phyloP scores from a whole-genome alignment of 169 alveolate genomes.

The Eimeria nieschulzi region DNA sequence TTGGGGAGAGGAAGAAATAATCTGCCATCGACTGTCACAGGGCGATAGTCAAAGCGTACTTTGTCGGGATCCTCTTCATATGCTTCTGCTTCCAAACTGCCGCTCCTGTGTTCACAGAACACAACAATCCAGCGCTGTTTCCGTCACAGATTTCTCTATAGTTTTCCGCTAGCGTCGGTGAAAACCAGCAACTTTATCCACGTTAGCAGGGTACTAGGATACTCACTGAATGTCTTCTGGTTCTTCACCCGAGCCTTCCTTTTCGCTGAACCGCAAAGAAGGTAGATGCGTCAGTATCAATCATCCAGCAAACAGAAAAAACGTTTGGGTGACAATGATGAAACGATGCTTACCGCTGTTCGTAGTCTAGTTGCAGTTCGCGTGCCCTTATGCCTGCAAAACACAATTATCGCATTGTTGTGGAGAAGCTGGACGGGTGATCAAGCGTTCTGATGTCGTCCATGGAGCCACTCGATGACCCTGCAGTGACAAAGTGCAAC shows the following conservation, averaged over 20 bases:
- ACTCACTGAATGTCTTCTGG: constrained; percentile 49
- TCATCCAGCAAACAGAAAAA: too few species aligned
- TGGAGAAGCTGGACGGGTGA: too few species aligned
- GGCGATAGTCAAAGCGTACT: not conserved
- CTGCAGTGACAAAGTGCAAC: too few species aligned
- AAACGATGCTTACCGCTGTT: constrained; percentile 49
- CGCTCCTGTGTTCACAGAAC: constrained; percentile 27
- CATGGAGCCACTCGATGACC: too few species aligned
- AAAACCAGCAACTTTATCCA: not conserved
- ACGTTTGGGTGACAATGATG: not conserved
- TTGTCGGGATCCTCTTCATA: constrained; percentile 63
- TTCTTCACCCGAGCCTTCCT: constrained; percentile 27
- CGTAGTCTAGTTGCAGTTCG: constrained; percentile 56
- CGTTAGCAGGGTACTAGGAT: not conserved
- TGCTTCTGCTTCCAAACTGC: constrained; percentile 38
- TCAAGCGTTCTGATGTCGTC: too few species aligned
- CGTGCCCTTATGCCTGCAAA: constrained; percentile 62
- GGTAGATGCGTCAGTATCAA: not conserved
- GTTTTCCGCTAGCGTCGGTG: not conserved
- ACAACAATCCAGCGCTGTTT: not conserved
- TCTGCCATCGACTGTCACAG: too few species aligned
- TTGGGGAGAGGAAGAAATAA: too few species aligned
- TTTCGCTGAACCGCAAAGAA: constrained; percentile 36
- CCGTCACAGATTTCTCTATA: not conserved
- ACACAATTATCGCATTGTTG: too few species aligned